These are phyloP conservation scores for Tuctoria greenei DNA, from an alignment of 176 grass and related monocot species.

Conservation along the genomic window DNA sequence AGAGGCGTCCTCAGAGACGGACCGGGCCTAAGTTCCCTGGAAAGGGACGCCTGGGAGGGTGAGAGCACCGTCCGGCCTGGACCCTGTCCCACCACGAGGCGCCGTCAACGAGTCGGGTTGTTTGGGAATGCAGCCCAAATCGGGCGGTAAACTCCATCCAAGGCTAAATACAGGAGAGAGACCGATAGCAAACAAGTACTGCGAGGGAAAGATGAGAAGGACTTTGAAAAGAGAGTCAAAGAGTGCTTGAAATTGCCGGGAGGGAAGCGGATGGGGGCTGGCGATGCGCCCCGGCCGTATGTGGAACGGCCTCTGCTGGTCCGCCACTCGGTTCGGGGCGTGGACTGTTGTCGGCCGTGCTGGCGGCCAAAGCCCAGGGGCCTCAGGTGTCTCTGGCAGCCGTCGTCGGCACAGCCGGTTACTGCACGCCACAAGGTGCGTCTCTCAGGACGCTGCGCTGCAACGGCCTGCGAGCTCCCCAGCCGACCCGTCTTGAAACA, in stretches of 20 bases:
- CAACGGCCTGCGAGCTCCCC: conserved; percentile 52
- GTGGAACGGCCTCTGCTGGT: conserved; percentile 15
- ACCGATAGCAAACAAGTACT: too few species aligned
- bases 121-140: conserved; percentile 61
- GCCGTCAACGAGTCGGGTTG: conserved; percentile 48
- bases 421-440: background rate
- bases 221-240: conserved; percentile 91
- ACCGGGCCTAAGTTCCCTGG: too few species aligned
- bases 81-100: conserved; percentile 65
- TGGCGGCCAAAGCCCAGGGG: too few species aligned
- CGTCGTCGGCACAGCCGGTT: too few species aligned
- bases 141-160: conserved; percentile 57
- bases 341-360: too few species aligned
- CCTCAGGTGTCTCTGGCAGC: too few species aligned
- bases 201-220: conserved; percentile 84
- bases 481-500: conserved; percentile 82
- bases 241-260: conserved; percentile 80
- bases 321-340: too few species aligned
- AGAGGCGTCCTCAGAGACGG: too few species aligned
- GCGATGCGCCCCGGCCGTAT: conserved; percentile 44
- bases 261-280: conserved; percentile 81
- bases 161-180: conserved; percentile 68
- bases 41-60: too few species aligned
- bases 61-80: conserved; percentile 61
- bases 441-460: background rate